These are phyloP conservation scores for Suillus americanus DNA, from an alignment of 768 basidiomycete species.

Conservation along the genomic window DNA sequence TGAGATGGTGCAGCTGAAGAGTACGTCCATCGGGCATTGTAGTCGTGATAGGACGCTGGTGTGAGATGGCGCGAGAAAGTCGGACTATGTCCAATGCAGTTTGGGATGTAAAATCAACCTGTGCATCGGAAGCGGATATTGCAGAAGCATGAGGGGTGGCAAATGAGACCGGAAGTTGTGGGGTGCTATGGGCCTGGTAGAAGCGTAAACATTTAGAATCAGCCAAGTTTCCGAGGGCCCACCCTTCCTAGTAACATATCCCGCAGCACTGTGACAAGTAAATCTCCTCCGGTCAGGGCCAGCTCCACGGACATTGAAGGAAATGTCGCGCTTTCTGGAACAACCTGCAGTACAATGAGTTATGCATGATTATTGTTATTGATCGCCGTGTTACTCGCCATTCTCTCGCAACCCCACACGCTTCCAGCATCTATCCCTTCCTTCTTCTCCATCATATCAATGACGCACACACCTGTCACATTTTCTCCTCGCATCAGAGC, in stretches of 20 bases:
- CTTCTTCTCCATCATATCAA: slow-evolving; percentile 66
- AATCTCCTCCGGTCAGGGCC: slow-evolving; percentile 61
- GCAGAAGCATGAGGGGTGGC: slow-evolving; percentile 53
- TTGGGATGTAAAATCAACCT: slow-evolving; percentile 57
- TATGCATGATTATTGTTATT: background rate
- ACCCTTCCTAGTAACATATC: slow-evolving; percentile 60
- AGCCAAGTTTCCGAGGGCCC: slow-evolving; percentile 10
- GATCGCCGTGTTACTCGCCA: slow-evolving; percentile 44
- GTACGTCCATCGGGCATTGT: slow-evolving; percentile 33
- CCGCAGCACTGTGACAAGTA: slow-evolving; percentile 71
- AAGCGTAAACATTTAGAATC: background rate
- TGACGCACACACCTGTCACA: slow-evolving; percentile 79
- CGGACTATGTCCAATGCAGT: slow-evolving; percentile 55
- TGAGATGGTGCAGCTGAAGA: slow-evolving; percentile 41
- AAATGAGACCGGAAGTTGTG: slow-evolving; percentile 40
- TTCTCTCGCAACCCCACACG: slow-evolving; percentile 53
- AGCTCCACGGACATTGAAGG: slow-evolving; percentile 53
- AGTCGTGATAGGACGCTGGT: slow-evolving; percentile 51
- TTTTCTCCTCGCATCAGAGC: slow-evolving; percentile 65
- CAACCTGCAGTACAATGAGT: slow-evolving; percentile 37
- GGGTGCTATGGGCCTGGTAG: slow-evolving; percentile 43
- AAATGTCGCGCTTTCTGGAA: slow-evolving; percentile 56
- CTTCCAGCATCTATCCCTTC: slow-evolving; percentile 80
- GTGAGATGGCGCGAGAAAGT: slow-evolving; percentile 61
- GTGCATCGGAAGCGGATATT: slow-evolving; percentile 52